Base-by-base conservation (phyloP, 169 alveolate species). In the Plasmodium reichenowi region DNA sequence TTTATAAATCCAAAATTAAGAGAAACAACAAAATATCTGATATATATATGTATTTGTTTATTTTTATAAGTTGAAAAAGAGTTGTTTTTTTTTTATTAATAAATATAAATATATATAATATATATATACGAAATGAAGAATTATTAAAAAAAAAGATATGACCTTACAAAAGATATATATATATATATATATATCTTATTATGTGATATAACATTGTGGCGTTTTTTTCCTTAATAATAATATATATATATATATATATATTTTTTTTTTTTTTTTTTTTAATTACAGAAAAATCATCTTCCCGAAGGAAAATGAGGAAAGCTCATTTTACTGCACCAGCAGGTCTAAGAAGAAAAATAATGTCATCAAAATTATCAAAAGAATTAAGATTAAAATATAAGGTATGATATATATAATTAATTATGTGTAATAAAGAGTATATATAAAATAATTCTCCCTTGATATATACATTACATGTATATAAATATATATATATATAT, bases 291-390 rank as follows among this genome's bases (percentile, higher is more conserved):
- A 97, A 95, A 66, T 92, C 97, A 56, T 92, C 96, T 64, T 95
- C 98, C 74, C 95, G 99, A 67, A 93, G 99, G 92, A 98, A 98
- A 97, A 93, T 97, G 85, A 98, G 99, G 94, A 98, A 98, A 96
- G 98, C 98, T 88, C 99, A 98, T 95, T 98, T 99, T 96, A 94
- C 99, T 17, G 99, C 99, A 70, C 99, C 99, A 22, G 98, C 99
- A 43, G 95, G 97, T 95, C 94, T 97, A 85, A 97, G 99, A 93
- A 96, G 99, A 91, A 97, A 96, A 95, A 94, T 98, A 87, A 99
- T 99, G 99, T 96, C 99, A 88, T 98, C 99, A 72, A 98, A 98
- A 56, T 94, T 98, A 70, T 95, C 99, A 80, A 98, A 98, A 96
- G 99, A 98, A 87, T 96, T 99, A 88, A 94, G 99, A 90, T 95